Evolutionary conservation across 2,329 filamentous ascomycete genomes (phyloP), one percentile per base, ranked within the genome.

Genomic region (Ophiostoma sp.): DNA sequence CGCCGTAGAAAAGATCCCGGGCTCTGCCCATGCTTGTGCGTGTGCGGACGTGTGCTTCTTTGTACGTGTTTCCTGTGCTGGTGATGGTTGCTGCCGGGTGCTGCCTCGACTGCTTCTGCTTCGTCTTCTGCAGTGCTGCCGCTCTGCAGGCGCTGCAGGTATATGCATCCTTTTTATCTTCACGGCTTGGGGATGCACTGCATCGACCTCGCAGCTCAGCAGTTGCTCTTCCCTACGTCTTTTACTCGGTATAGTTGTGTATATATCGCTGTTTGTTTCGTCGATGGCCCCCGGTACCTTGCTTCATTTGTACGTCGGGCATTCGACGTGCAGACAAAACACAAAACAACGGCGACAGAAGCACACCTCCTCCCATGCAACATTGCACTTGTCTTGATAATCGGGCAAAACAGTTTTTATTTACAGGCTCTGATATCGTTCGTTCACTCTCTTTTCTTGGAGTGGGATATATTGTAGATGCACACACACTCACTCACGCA

Each of bases 1-100:
- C 73, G 73, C 64, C 70, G 73, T 72, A 72, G 73, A 74, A 64
- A 59, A 57, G 64, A 74, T 72, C 70, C 73, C 64, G 73, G 42
- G 12, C 73, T 57, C 36, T 69, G 71, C 59, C 17, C 28, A 36
- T 69, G 45, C 66, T 52, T 69, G 66, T 50, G 45, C 28, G 39
- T 69, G 22, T 66, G 19, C 33, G 55, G n/a, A 63, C 31, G 63
- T 66, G 63, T 50, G 42, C 64, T 50, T 66, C 19, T n/a, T n/a
- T 45, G 42, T 19, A 48, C 42, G 42, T 48, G 15, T 48, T 55
- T 25, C n/a, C 39, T 31, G 42, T 50, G 42, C 8, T 50, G 63
- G 39, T 3, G 63, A 19, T 69, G 28, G 5, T 50, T 11, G 63
- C 15, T 69, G 45, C 11, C 31, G 45, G 45, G 8, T 50, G 17